These are phyloP conservation scores for Marchantia paleacea DNA, from an alignment of 225 moss, liverwort and hornwort species.

Conservation along the genomic window DNA sequence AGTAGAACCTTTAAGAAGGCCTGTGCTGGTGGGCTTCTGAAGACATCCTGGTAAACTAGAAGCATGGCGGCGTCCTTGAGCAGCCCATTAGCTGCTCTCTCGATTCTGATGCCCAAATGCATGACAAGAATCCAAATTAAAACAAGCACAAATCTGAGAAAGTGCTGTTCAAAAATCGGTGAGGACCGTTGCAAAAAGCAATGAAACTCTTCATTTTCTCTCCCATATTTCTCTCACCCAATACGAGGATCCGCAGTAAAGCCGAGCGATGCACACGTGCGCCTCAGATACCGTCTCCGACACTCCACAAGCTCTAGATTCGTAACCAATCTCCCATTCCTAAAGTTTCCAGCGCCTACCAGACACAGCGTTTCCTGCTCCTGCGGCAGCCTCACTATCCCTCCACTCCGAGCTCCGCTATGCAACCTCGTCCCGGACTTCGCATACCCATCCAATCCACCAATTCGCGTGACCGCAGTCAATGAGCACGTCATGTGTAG, in stretches of 20 bases:
- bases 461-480: background rate
- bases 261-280: conserved; percentile 37
- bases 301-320: background rate
- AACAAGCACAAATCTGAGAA: background rate
- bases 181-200: background rate
- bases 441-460: background rate
- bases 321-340: background rate
- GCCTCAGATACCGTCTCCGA: conserved; percentile 7
- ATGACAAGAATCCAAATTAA: background rate
- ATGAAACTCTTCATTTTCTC: background rate
- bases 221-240: conserved; percentile 23
- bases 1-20: conserved; percentile 52
- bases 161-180: no score
- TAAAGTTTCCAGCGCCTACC: background rate
- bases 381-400: background rate
- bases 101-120: conserved; percentile 37
- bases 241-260: conserved; percentile 53
- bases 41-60: conserved; percentile 48
- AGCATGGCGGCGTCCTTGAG: conserved; percentile 56
- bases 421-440: background rate
- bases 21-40: conserved; percentile 50
- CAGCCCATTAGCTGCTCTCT: conserved; percentile 49
- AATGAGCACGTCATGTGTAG: background rate
- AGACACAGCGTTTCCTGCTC: conserved; percentile 7
- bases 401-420: background rate